Evolutionary conservation across 192 early-diverging fungal species (phyloP).

Genomic region (Coemansia javaensis): DNA sequence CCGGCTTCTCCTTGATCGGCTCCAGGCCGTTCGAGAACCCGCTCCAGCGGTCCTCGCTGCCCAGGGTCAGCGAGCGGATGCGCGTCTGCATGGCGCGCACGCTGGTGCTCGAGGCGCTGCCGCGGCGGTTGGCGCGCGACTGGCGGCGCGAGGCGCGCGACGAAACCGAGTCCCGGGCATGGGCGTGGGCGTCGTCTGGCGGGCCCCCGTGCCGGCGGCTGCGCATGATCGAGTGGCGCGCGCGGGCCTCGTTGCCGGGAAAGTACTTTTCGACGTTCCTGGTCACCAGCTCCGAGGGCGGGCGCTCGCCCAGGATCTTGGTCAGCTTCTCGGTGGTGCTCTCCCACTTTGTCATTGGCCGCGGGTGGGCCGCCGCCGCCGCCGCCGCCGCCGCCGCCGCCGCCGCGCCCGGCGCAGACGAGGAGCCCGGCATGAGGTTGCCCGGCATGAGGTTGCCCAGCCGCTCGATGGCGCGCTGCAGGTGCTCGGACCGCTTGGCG

Average conservation of each 20-base stretch:
- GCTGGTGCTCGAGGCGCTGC: constrained; percentile 23
- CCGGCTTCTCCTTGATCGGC: constrained; percentile 39
- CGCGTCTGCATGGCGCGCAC: constrained; percentile 27
- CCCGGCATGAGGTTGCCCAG: constrained; percentile 43
- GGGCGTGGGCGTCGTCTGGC: constrained; percentile 12
- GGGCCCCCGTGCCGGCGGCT: constrained; percentile 28
- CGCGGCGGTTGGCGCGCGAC: constrained; percentile 25
- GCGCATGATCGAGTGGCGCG: constrained; percentile 52
- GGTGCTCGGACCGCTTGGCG: constrained; percentile 35
- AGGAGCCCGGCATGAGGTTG: no score
- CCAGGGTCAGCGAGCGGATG: constrained; percentile 18
- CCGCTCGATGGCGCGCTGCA: constrained; percentile 40
- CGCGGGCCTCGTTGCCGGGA: constrained; percentile 62
- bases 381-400: background rate
- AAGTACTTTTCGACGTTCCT: constrained; percentile 90
- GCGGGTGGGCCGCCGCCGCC: constrained; percentile 10
- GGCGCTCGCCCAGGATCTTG: constrained; percentile 92
- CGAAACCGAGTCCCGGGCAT: constrained; percentile 14
- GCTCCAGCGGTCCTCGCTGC: constrained; percentile 25
- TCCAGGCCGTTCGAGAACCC: constrained; percentile 30
- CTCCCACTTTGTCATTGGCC: constrained; percentile 27
- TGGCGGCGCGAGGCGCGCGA: constrained; percentile 29
- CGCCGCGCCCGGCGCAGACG: no score
- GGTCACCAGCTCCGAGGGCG: constrained; percentile 88
- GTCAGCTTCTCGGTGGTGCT: constrained; percentile 52